A percentile compares a stretch with the other conserved stretches of the same genome.
Evolutionary conservation across 1,284 basidiomycete genomes (phyloP).

Genomic region (Chalciporus sp.): DNA sequence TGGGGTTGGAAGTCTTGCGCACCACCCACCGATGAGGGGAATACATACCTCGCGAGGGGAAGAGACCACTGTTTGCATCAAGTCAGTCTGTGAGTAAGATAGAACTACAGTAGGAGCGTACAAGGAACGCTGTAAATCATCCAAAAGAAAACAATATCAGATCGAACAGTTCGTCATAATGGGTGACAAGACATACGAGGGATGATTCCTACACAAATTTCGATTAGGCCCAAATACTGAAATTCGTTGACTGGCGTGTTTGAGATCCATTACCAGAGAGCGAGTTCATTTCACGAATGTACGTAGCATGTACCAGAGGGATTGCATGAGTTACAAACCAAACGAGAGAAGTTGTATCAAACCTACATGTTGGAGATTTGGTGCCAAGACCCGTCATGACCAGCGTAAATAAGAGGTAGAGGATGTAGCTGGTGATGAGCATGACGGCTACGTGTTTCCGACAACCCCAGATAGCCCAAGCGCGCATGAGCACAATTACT

Average conservation of each 20-base stretch:
- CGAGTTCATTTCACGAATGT: too few species aligned
- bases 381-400: not conserved
- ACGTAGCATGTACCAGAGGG: not conserved
- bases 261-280: too few species aligned
- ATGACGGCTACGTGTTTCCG: not conserved
- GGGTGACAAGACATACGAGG: not conserved
- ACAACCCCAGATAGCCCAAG: slow-evolving; percentile 22
- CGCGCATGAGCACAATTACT: slow-evolving; percentile 19
- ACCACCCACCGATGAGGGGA: not conserved
- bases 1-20: not conserved
- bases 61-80: not conserved
- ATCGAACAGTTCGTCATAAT: too few species aligned
- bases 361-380: not conserved
- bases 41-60: not conserved
- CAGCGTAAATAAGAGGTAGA: slow-evolving; percentile 5
- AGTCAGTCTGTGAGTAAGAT: not conserved
- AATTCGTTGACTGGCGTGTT: not conserved
- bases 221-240: not conserved
- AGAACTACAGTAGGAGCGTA: not conserved
- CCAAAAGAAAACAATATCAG: not conserved
- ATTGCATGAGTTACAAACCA: not conserved
- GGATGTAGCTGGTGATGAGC: slow-evolving; percentile 1
- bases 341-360: not conserved
- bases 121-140: not conserved
- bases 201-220: slow-evolving; percentile 1